Percentiles rank a stretch among this genome's conserved stretches.
Conservation (phyloP, 352 stramenopile genomes). For the Aphanomyces cochlioides region DNA sequence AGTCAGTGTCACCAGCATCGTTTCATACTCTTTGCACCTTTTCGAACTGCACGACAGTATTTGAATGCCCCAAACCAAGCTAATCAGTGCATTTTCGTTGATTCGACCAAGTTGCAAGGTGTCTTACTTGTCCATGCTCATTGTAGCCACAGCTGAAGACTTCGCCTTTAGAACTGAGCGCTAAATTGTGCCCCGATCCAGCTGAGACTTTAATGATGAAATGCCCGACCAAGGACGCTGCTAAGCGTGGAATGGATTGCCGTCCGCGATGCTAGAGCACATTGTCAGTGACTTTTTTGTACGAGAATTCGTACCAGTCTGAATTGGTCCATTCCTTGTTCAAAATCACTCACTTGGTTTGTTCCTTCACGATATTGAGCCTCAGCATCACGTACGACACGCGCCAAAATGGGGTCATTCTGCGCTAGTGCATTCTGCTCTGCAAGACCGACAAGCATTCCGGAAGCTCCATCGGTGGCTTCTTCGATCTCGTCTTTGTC, state of each 20-base stretch:
- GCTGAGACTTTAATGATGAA: slow-evolving; percentile 51
- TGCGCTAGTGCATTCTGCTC: slow-evolving; percentile 34
- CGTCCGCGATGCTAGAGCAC: slow-evolving; percentile 35
- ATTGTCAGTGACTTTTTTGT: background rate
- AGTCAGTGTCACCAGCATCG: background rate
- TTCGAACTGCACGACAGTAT: slow-evolving; percentile 62
- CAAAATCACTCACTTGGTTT: slow-evolving; percentile 49
- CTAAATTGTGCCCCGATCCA: slow-evolving; percentile 73
- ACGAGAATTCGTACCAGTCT: slow-evolving; percentile 1
- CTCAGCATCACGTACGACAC: slow-evolving; percentile 35
- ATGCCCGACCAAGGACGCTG: slow-evolving; percentile 44
- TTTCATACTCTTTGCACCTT: slow-evolving; percentile 33
- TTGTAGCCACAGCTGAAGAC: slow-evolving; percentile 83
- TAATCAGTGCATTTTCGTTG: background rate
- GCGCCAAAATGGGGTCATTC: slow-evolving; percentile 52
- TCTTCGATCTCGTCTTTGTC: slow-evolving; percentile 45
- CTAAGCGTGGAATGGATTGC: slow-evolving; percentile 45
- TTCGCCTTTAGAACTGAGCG: slow-evolving; percentile 44
- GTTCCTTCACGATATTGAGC: slow-evolving; percentile 19
- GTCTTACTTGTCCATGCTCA: slow-evolving; percentile 56
- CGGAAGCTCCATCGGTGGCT: slow-evolving; percentile 52
- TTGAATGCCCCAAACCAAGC: slow-evolving; percentile 56
- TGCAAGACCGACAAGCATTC: slow-evolving; percentile 34
- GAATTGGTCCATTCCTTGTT: slow-evolving; percentile 36
- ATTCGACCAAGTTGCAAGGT: too few relatives aligned